Conservation (phyloP, 495 filamentous ascomycete genomes). For the Penicillium verhagenii region DNA sequence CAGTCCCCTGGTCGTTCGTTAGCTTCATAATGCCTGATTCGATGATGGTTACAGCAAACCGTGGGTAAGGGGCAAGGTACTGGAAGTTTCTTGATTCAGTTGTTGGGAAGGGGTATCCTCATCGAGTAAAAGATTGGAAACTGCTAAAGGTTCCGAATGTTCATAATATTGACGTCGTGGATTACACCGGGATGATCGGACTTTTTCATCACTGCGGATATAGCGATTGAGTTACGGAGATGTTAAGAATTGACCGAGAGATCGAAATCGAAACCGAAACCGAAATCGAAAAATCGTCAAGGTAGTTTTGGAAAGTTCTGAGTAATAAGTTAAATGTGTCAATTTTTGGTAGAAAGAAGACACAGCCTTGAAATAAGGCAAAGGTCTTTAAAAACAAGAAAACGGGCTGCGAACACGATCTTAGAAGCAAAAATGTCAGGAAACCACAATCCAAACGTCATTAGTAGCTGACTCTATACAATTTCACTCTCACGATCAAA, state of each 20-base stretch:
- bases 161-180: slow-evolving; percentile 27
- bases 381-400: slow-evolving; percentile 11
- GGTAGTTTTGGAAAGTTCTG: not conserved
- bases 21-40: slow-evolving; percentile 10
- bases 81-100: slow-evolving; percentile 17
- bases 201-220: slow-evolving; percentile 7
- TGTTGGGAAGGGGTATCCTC: not conserved
- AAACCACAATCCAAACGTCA: slow-evolving; percentile 40
- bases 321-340: slow-evolving; percentile 11
- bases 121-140: not conserved
- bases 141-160: not conserved
- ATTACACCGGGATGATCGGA: slow-evolving; percentile 25
- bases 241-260: not conserved
- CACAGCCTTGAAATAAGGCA: slow-evolving; percentile 6
- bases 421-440: slow-evolving; percentile 17
- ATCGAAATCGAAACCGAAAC: too few relatives aligned
- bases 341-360: slow-evolving; percentile 19
- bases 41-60: slow-evolving; percentile 1
- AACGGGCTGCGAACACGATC: slow-evolving; percentile 26
- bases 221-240: not conserved
- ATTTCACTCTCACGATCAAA: slow-evolving; percentile 47
- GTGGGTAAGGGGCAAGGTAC: slow-evolving; percentile 17
- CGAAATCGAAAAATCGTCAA: too few relatives aligned
- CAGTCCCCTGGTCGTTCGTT: slow-evolving; percentile 20
- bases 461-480: slow-evolving; percentile 45